phyloP scores from a whole-genome alignment of 768 basidiomycete genomes.

The Hydnomerulius pinastri region DNA sequence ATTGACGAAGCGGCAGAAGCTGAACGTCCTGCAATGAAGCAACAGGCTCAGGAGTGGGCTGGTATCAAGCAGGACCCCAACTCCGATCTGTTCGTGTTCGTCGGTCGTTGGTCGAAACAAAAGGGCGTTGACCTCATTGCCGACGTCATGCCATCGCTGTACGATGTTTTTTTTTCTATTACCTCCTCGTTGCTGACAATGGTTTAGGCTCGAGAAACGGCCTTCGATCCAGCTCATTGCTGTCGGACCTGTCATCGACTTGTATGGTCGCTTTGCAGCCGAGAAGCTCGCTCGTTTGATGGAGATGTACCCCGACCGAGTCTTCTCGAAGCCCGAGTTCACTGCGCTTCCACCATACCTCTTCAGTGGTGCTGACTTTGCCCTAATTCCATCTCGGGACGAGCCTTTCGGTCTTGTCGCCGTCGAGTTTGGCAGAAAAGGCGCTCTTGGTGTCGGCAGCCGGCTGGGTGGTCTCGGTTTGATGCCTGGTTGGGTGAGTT shows the following conservation, averaged over 20 bases:
- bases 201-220: slow-evolving; percentile 75
- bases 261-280: slow-evolving; percentile 94
- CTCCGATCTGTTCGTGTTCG: slow-evolving; percentile 92
- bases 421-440: slow-evolving; percentile 95
- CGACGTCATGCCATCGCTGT: slow-evolving; percentile 91
- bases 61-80: slow-evolving; percentile 88
- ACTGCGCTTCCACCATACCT: slow-evolving; percentile 91
- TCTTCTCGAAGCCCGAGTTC: slow-evolving; percentile 96
- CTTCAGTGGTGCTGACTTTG: slow-evolving; percentile 95
- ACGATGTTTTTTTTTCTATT: slow-evolving; percentile 31
- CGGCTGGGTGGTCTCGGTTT: slow-evolving; percentile 92
- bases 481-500: slow-evolving; percentile 95
- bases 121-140: slow-evolving; percentile 98
- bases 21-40: slow-evolving; percentile 87
- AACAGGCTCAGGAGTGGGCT: slow-evolving; percentile 95
- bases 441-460: slow-evolving; percentile 93
- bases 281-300: slow-evolving; percentile 91
- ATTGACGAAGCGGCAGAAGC: slow-evolving; percentile 83
- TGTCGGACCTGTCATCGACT: slow-evolving; percentile 93
- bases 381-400: slow-evolving; percentile 92
- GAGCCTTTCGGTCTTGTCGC: slow-evolving; percentile 96
- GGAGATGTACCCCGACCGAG: slow-evolving; percentile 93
- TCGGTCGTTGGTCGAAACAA: slow-evolving; percentile 97
- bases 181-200: not conserved
- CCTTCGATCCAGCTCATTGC: slow-evolving; percentile 83